These are phyloP conservation scores for Geranium incanum DNA, from an alignment of 441 rosid species.

Conservation along the genomic window DNA sequence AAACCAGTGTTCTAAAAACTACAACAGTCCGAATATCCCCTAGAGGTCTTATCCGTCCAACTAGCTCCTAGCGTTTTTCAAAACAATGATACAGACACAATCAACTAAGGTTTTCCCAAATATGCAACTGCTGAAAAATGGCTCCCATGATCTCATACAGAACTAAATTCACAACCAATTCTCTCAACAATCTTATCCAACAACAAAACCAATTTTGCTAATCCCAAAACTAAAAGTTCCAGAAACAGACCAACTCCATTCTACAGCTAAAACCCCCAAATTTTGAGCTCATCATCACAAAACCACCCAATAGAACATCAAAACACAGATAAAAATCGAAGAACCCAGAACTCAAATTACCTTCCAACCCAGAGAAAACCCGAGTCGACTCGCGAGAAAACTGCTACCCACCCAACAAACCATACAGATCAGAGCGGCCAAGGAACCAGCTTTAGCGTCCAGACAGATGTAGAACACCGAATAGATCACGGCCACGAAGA, in stretches of 20 bases:
- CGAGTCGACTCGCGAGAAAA: constrained; percentile 36
- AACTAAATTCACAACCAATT: not conserved
- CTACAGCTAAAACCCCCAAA: not conserved
- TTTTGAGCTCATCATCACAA: not conserved
- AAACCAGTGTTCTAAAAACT: not conserved
- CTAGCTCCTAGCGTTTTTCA: no score
- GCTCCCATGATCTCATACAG: not conserved
- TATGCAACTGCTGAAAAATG: not conserved
- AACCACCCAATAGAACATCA: not conserved
- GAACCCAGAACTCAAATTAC: constrained; percentile 18
- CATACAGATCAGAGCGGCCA: constrained; percentile 49
- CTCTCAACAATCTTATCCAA: not conserved
- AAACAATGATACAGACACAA: not conserved
- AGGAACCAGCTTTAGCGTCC: constrained; percentile 47
- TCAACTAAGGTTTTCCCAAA: not conserved
- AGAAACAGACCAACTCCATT: not conserved
- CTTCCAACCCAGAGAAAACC: constrained; percentile 57
- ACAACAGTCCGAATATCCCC: no score
- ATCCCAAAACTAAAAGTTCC: not conserved
- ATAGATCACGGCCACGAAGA: constrained; percentile 39
- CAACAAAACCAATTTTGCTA: not conserved
- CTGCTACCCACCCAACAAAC: constrained; percentile 40
- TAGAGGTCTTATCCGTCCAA: no score
- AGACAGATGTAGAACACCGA: constrained; percentile 38
- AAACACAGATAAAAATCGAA: not conserved